Conservation (phyloP, 257 asterid species). For the Marsdenia floribunda region DNA sequence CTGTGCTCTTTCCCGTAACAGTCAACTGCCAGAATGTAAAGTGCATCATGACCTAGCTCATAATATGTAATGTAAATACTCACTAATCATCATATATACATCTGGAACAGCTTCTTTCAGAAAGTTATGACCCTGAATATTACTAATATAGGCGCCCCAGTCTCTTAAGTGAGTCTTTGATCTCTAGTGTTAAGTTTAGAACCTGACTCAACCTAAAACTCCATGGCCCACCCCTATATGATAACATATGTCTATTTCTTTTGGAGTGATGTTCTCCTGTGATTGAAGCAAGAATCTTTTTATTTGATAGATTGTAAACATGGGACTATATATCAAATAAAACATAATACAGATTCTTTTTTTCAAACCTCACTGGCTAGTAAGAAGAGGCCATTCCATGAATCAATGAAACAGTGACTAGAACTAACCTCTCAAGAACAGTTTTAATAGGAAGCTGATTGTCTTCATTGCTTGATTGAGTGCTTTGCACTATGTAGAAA, state of each 20-base stretch:
- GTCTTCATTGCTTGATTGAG: conserved; percentile 22
- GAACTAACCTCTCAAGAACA: conserved; percentile 51
- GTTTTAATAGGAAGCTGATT: conserved; percentile 36
- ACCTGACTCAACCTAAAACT: neutral
- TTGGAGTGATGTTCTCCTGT: neutral
- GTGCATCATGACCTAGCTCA: neutral
- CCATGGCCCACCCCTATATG: neutral
- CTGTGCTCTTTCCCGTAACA: neutral
- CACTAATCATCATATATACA: neutral
- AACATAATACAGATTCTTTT: neutral
- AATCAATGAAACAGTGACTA: neutral
- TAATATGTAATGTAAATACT: neutral
- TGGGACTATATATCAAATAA: neutral
- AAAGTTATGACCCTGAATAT: neutral
- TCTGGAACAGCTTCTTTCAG: neutral
- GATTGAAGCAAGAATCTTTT: neutral
- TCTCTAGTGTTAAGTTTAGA: too few relatives aligned
- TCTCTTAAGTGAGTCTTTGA: neutral
- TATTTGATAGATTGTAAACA: neutral
- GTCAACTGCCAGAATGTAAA: neutral
- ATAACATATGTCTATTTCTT: neutral
- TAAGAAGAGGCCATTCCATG: neutral
- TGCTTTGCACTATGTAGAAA: conserved; percentile 52
- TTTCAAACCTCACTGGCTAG: neutral
- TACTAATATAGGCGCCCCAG: too few relatives aligned